Evolutionary conservation across 805 yeast genomes (phyloP).

Genomic region (Candida berthetii): DNA sequence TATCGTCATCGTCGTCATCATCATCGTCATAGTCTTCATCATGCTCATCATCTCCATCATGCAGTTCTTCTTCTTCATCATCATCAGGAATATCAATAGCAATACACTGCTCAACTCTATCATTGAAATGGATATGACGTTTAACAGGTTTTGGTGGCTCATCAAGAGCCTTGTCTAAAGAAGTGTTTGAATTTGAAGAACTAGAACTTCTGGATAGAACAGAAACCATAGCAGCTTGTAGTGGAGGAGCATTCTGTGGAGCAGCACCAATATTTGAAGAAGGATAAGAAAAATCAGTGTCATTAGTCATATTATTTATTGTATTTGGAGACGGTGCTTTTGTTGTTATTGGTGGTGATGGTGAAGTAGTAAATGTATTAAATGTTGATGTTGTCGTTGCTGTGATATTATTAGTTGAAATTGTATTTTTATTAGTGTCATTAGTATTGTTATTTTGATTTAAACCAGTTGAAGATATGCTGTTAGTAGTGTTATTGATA

Average conservation of each 20-base stretch:
- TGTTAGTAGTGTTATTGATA: conserved; percentile 1
- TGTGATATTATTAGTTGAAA: too few relatives aligned
- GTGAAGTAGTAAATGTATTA: neutral
- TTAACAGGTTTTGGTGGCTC: neutral
- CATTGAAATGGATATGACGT: conserved; percentile 88
- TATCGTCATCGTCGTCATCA: conserved; percentile 22
- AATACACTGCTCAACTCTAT: conserved; percentile 91
- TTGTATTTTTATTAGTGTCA: too few relatives aligned
- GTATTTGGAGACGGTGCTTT: neutral
- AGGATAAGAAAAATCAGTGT: too few relatives aligned
- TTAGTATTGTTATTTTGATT: neutral
- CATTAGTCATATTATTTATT: too few relatives aligned
- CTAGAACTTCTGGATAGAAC: neutral
- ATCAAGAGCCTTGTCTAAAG: too few relatives aligned
- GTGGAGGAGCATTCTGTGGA: too few relatives aligned
- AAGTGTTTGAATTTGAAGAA: too few relatives aligned
- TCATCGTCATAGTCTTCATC: conserved; percentile 24
- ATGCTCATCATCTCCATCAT: conserved; percentile 24
- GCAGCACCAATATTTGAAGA: too few relatives aligned
- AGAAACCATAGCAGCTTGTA: neutral
- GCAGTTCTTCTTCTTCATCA: conserved; percentile 14
- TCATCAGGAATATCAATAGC: conserved; percentile 38
- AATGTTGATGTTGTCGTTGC: too few relatives aligned
- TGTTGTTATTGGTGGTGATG: neutral
- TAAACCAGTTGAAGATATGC: neutral